Percentiles rank a stretch among this genome's conserved stretches.
Conservation (phyloP, 202 grass and related monocot genomes). For the Setaria viridis region DNA sequence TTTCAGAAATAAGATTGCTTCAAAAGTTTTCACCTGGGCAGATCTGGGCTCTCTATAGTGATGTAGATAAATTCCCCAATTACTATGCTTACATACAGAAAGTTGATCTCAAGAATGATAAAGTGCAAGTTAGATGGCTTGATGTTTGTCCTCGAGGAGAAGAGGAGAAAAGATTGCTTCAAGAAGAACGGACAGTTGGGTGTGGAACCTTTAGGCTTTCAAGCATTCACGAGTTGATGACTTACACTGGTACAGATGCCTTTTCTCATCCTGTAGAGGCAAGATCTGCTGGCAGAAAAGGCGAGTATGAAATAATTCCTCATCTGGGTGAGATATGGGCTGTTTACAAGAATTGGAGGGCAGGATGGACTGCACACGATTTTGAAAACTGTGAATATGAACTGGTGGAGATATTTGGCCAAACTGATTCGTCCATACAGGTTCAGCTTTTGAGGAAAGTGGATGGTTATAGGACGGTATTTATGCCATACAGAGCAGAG, state of each 20-base stretch:
- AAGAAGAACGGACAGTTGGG: constrained; percentile 49
- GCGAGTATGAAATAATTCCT: constrained; percentile 61
- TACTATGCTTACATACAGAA: constrained; percentile 65
- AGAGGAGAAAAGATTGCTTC: constrained; percentile 60
- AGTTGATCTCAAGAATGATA: constrained; percentile 52
- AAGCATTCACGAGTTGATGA: not conserved
- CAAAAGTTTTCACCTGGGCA: constrained; percentile 62
- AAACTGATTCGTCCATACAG: constrained; percentile 48
- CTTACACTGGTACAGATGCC: constrained; percentile 40
- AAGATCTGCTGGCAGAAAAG: constrained; percentile 45
- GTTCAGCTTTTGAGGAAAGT: constrained; percentile 63
- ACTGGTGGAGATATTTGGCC: constrained; percentile 67
- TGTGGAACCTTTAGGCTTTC: constrained; percentile 66
- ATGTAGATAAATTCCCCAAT: constrained; percentile 79
- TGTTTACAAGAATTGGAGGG: constrained; percentile 67
- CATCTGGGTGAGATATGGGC: constrained; percentile 71
- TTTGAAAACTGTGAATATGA: constrained; percentile 66
- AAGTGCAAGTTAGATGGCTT: constrained; percentile 65
- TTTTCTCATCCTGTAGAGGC: constrained; percentile 70
- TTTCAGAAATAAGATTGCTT: constrained; percentile 55
- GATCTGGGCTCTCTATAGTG: constrained; percentile 84
- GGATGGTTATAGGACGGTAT: constrained; percentile 63
- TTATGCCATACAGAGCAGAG: constrained; percentile 42
- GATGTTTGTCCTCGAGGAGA: constrained; percentile 49
- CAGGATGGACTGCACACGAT: constrained; percentile 64